Evolutionary conservation across 257 asterid genomes (phyloP).

Genomic region (Solanum verrucosum): DNA sequence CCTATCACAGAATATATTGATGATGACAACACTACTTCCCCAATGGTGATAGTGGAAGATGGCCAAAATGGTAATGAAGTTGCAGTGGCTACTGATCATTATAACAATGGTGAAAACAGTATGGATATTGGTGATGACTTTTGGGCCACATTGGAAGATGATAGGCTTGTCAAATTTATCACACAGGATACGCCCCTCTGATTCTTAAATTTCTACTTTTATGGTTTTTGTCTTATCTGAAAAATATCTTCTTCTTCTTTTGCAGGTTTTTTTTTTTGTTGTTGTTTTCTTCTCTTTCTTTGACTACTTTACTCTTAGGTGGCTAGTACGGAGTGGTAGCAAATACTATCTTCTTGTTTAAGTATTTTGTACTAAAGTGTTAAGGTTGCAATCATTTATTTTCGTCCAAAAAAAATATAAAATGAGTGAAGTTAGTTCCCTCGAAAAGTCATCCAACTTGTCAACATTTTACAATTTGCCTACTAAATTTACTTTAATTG

Average conservation of each 20-base stretch:
- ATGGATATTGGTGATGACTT: not conserved
- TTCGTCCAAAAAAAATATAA: not conserved
- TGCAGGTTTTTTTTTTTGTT: not conserved
- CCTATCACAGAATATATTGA: slow-evolving; percentile 1
- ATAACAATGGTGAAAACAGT: not conserved
- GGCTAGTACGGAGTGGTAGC: not conserved
- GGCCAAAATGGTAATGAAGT: not conserved
- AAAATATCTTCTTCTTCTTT: not conserved
- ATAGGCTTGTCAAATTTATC: not conserved
- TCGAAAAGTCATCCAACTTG: not conserved
- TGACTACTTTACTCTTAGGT: not conserved
- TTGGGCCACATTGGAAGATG: not conserved
- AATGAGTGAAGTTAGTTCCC: not conserved
- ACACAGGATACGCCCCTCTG: not conserved
- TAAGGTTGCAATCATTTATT: not conserved
- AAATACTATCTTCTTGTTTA: not conserved
- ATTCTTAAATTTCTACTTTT: not conserved
- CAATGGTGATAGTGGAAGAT: not conserved
- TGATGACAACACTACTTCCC: not conserved
- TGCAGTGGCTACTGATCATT: not conserved
- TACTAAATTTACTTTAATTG: not conserved
- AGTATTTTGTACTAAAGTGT: not conserved
- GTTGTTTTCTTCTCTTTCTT: not conserved
- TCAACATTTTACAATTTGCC: not conserved
- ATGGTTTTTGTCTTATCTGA: not conserved